Evolutionary conservation across 441 rosid genomes (phyloP).

Genomic region (Bruguiera hainesii): DNA sequence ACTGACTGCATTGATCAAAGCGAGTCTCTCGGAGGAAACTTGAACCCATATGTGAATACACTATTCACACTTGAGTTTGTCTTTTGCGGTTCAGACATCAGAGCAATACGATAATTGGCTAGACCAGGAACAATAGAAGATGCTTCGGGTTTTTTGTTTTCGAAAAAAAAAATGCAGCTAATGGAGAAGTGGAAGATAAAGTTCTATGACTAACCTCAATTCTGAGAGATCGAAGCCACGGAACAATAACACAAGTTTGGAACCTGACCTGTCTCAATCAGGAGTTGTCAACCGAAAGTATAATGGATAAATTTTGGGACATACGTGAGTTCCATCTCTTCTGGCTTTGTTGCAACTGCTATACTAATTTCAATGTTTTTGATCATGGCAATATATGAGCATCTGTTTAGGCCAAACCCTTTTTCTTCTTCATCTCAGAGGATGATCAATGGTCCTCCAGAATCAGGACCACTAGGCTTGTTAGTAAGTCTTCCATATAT

Average conservation of each 20-base stretch:
- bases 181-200: background rate
- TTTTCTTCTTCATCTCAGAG: constrained; percentile 53
- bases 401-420: constrained; percentile 62
- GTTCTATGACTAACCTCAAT: constrained; percentile 43
- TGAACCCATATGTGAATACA: too few relatives aligned
- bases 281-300: constrained; percentile 36
- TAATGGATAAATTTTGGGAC: constrained; percentile 69
- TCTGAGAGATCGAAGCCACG: constrained; percentile 54
- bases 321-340: constrained; percentile 80
- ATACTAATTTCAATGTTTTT: constrained; percentile 92
- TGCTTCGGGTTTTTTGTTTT: too few relatives aligned
- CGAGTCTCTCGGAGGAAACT: too few relatives aligned
- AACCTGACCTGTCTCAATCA: constrained; percentile 38
- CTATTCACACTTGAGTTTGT: too few relatives aligned
- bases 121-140: too few relatives aligned
- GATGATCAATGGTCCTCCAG: constrained; percentile 17
- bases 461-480: constrained; percentile 26
- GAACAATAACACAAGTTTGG: constrained; percentile 56
- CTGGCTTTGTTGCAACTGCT: constrained; percentile 92
- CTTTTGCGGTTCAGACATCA: too few relatives aligned
- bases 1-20: too few relatives aligned
- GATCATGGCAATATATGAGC: constrained; percentile 88
- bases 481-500: constrained; percentile 33
- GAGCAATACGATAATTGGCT: too few relatives aligned
- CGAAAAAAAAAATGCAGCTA: too few relatives aligned